A percentile compares a stretch with the other conserved stretches of the same genome.
phyloP scores from a whole-genome alignment of 345 rosid genomes.

The Salix brachista region DNA sequence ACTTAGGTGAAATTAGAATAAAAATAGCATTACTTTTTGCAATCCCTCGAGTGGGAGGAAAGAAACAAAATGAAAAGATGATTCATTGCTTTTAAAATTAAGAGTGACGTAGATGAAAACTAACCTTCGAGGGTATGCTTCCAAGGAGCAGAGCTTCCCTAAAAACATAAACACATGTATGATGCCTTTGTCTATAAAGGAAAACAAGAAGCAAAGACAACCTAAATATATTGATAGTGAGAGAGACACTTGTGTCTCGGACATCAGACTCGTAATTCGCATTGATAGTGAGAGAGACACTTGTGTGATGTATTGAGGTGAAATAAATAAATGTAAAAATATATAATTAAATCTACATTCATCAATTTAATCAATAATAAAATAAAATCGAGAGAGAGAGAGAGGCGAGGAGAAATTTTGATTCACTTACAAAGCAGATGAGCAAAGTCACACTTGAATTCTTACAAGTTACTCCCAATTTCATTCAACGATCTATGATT shows the following conservation, averaged over 20 bases:
- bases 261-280: slow-evolving; percentile 96
- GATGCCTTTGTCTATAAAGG: neutral
- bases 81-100: neutral
- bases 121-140: slow-evolving; percentile 90
- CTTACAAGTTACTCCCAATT: slow-evolving; percentile 64
- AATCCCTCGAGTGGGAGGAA: neutral
- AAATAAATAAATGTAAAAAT: too few relatives aligned
- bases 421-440: slow-evolving; percentile 70
- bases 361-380: neutral
- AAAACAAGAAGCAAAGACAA: neutral
- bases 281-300: slow-evolving; percentile 93
- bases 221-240: slow-evolving; percentile 60
- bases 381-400: neutral
- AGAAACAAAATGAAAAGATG: neutral
- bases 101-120: neutral
- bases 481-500: slow-evolving; percentile 39
- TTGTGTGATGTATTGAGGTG: slow-evolving; percentile 76
- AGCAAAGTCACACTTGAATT: slow-evolving; percentile 84
- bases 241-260: slow-evolving; percentile 92
- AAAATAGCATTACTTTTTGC: neutral
- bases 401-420: neutral
- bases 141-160: slow-evolving; percentile 97
- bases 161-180: slow-evolving; percentile 3
- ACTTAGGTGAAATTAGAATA: neutral
- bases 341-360: too few relatives aligned